phyloP scores from a whole-genome alignment of 1,284 basidiomycete species.

The Pholiota adiposa region DNA sequence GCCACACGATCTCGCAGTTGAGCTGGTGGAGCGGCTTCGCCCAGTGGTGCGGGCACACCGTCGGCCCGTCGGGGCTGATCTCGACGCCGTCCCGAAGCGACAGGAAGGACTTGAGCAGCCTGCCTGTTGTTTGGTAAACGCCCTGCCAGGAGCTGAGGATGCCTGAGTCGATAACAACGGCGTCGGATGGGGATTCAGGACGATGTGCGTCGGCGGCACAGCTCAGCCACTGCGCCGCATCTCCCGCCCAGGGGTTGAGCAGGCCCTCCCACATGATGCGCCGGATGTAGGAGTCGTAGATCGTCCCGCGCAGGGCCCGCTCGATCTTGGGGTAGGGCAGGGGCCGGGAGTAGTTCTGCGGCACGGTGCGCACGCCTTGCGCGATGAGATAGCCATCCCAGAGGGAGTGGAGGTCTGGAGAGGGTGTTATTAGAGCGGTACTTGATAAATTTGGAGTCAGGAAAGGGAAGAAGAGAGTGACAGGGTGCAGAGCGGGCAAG shows the following conservation, averaged over 20 bases:
- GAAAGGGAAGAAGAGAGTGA: not conserved
- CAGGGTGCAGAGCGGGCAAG: not conserved
- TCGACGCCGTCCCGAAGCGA: conserved; percentile 26
- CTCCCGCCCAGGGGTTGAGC: conserved; percentile 62
- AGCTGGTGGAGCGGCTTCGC: conserved; percentile 70
- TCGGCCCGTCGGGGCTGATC: conserved; percentile 53
- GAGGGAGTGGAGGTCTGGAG: conserved; percentile 77
- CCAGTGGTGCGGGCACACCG: conserved; percentile 83
- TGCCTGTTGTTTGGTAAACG: conserved; percentile 29
- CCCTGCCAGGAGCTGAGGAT: conserved; percentile 22
- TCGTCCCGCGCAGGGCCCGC: conserved; percentile 72
- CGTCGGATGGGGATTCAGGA: not conserved
- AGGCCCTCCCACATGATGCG: conserved; percentile 87
- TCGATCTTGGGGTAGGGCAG: conserved; percentile 74
- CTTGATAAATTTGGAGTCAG: not conserved
- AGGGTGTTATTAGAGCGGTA: not conserved
- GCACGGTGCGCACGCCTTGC: conserved; percentile 76
- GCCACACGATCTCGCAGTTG: conserved; percentile 85
- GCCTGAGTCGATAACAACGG: conserved; percentile 1
- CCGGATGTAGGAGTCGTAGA: conserved; percentile 89
- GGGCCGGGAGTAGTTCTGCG: conserved; percentile 75
- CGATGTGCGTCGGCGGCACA: conserved; percentile 51
- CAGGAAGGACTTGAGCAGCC: conserved; percentile 9
- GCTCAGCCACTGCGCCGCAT: conserved; percentile 63
- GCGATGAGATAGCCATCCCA: conserved; percentile 88